phyloP scores from a whole-genome alignment of 805 yeast genomes.

The Ogataea neopini region DNA sequence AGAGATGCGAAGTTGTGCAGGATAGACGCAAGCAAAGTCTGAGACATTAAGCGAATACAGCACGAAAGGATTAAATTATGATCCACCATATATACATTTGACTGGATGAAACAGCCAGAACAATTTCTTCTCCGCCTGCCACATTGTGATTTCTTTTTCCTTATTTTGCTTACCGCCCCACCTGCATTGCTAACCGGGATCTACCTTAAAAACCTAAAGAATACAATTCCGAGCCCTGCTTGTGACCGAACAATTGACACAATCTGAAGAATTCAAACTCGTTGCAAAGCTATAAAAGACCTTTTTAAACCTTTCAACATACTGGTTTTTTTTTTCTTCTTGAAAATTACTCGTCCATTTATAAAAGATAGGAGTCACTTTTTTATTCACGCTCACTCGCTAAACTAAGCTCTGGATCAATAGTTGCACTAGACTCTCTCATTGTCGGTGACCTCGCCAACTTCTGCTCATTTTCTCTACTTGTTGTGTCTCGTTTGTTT shows the following conservation, averaged over 20 bases:
- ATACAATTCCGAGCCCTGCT: constrained; percentile 63
- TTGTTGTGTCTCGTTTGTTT: neutral
- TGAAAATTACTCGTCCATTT: no score
- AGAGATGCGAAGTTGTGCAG: constrained; percentile 1
- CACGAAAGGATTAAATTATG: neutral
- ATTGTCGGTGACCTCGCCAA: neutral
- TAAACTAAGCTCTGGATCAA: no score
- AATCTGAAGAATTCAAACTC: neutral
- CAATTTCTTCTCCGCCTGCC: constrained; percentile 66
- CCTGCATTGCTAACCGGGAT: constrained; percentile 56
- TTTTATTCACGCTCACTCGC: no score
- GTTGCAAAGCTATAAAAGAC: neutral
- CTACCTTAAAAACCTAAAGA: constrained; percentile 73
- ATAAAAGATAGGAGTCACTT: no score
- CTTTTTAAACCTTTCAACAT: neutral
- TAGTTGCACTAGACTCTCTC: no score
- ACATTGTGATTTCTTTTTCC: constrained; percentile 77
- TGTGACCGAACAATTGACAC: neutral
- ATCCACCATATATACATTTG: constrained; percentile 53
- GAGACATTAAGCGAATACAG: constrained; percentile 4
- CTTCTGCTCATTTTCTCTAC: neutral
- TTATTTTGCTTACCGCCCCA: constrained; percentile 56
- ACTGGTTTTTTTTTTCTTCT: no score
- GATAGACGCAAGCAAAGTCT: constrained; percentile 4
- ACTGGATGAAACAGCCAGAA: constrained; percentile 70